Conservation (phyloP, 164 flowering plant species). For the Amborella trichopoda region DNA sequence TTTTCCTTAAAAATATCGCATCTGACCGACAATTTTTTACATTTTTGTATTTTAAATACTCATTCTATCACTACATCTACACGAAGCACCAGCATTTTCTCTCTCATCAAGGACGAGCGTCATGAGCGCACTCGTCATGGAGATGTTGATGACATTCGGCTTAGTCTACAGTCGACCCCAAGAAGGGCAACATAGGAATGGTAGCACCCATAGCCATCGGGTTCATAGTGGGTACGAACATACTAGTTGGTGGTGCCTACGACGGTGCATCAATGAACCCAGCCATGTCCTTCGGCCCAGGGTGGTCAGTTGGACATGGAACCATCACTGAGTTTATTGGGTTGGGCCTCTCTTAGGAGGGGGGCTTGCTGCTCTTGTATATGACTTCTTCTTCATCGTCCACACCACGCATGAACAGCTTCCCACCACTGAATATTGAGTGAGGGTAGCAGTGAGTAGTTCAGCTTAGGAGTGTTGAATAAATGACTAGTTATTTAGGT, state of each 20-base stretch:
- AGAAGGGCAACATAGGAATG: constrained; percentile 23
- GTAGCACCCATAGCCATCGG: constrained; percentile 39
- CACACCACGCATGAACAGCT: constrained; percentile 25
- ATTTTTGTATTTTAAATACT: too few species aligned
- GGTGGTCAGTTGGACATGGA: constrained; percentile 34
- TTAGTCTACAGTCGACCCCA: constrained; percentile 35
- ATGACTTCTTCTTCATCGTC: constrained; percentile 21
- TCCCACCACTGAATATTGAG: constrained; percentile 21
- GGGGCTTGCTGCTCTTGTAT: constrained; percentile 22
- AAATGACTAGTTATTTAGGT: too few species aligned
- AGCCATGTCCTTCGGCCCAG: constrained; percentile 34
- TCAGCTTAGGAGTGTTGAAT: too few species aligned
- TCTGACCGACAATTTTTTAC: too few species aligned
- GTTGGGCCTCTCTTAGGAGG: constrained; percentile 28
- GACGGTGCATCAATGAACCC: constrained; percentile 47
- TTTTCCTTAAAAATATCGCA: too few species aligned
- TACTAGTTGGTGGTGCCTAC: constrained; percentile 34
- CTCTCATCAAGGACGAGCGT: constrained; percentile 16
- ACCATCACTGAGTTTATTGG: constrained; percentile 38
- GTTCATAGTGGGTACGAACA: constrained; percentile 37
- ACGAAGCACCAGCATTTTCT: constrained; percentile 21
- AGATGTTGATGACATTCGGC: constrained; percentile 39
- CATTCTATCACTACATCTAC: too few species aligned
- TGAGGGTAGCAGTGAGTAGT: too few species aligned
- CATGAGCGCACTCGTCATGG: constrained; percentile 27